phyloP scores from a whole-genome alignment of 108 stramenopile species.

The Cyclotella baltica region DNA sequence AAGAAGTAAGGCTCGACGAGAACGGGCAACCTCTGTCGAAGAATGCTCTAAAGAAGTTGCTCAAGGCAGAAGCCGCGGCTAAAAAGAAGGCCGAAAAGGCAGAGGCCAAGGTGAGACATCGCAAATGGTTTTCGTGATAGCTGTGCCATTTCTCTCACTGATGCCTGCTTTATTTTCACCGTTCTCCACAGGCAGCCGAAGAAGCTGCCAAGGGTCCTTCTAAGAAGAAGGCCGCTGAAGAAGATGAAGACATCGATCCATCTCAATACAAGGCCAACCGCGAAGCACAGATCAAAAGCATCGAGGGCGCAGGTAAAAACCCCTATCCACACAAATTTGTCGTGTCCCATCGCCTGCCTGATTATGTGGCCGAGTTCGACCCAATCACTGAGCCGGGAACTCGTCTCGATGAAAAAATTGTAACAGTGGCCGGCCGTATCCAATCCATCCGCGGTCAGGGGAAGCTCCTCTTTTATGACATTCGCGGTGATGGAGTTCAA shows the following conservation, averaged over 20 bases:
- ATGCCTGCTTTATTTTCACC: background rate
- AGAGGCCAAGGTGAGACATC: slow-evolving; percentile 11
- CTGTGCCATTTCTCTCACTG: background rate
- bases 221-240: slow-evolving; percentile 62
- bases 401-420: slow-evolving; percentile 68
- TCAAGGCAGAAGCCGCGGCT: slow-evolving; percentile 74
- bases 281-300: slow-evolving; percentile 70
- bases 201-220: slow-evolving; percentile 35
- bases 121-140: background rate
- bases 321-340: slow-evolving; percentile 99
- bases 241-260: slow-evolving; percentile 92
- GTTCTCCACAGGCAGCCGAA: slow-evolving; percentile 39
- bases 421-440: slow-evolving; percentile 95
- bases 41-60: slow-evolving; percentile 82
- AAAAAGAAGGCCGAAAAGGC: slow-evolving; percentile 52
- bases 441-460: slow-evolving; percentile 94
- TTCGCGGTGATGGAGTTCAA: slow-evolving; percentile 94
- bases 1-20: slow-evolving; percentile 12
- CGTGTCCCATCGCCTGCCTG: slow-evolving; percentile 89
- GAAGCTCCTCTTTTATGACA: slow-evolving; percentile 97
- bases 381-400: slow-evolving; percentile 77
- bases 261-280: slow-evolving; percentile 96
- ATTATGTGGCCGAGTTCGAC: slow-evolving; percentile 83
- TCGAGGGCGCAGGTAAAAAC: slow-evolving; percentile 87
- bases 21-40: slow-evolving; percentile 31